phyloP scores from a whole-genome alignment of 2,329 filamentous ascomycete species.

The Sporothrix humicola region DNA sequence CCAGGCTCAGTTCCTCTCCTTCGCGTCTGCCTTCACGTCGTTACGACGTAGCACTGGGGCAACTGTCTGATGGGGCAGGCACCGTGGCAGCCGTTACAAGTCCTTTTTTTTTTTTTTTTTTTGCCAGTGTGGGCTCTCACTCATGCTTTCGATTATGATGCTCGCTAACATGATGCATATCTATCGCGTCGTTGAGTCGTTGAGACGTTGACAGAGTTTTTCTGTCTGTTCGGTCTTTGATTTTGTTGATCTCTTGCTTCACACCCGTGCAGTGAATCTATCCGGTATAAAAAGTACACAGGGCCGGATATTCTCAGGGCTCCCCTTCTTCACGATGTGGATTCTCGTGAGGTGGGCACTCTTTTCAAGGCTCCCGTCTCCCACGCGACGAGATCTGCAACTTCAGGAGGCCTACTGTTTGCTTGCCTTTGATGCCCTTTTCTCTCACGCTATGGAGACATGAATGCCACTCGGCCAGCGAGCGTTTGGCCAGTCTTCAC shows the following conservation, averaged over 20 bases:
- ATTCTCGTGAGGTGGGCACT: background rate
- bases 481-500: background rate
- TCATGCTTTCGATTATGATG: conserved; percentile 1
- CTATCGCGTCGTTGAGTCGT: background rate
- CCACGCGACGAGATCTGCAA: conserved; percentile 31
- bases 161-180: conserved; percentile 14
- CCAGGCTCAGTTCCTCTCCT: background rate
- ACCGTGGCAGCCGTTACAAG: background rate
- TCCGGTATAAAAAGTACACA: conserved; percentile 24
- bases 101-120: background rate
- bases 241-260: background rate
- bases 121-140: conserved; percentile 2
- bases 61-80: background rate
- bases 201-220: background rate
- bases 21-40: conserved; percentile 15
- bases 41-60: background rate
- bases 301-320: conserved; percentile 3
- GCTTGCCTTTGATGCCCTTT: background rate
- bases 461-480: background rate
- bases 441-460: background rate
- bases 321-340: background rate
- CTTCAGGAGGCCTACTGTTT: conserved; percentile 17
- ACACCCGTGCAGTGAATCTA: conserved; percentile 20
- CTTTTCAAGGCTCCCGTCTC: background rate
- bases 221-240: background rate